Evolutionary conservation across 176 grass and related monocot species (phyloP), one percentile per base, ranked within the genome.

Genomic region (Aegilops umbellulata): DNA sequence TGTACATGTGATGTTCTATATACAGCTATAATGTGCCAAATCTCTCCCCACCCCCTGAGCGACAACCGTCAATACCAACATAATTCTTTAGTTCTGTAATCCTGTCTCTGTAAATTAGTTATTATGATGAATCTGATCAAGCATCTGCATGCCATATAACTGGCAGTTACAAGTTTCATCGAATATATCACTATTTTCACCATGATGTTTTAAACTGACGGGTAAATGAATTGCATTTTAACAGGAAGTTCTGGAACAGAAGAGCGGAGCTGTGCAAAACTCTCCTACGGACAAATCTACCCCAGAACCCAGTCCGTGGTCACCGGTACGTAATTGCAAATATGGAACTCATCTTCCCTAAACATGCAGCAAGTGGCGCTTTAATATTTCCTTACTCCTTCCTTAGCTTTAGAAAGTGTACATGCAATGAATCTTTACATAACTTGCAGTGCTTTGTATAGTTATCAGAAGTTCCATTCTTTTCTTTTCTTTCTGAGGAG

Each of bases 191-290:
- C 25, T 30, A 76, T 72, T 51, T 60, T 47, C 69, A 27, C 5
- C 53, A 79, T 9, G 19, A 38, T 57, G 8, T 29, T 58, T 69
- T 11, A 9, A 65, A n/a, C 67, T 83, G n/a, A 78, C 16, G 41
- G 25, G 60, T 35, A 53, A 7, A 19, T 53, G 49, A 75, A 46
- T 66, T 39, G 46, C 72, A 49, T 80, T 81, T 74, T 60, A 68
- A 83, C 91, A 95, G 96, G 93, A 98, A 74, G 91, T 94, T 90
- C 47, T 98, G 81, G 91, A 91, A 79, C 75, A 87, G 79, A 94
- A 95, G 88, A 93, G 89, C 73, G 93, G 89, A 5, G 73, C 88
- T 51, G 95, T 95, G 81, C 93, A 98, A 88, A 92, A 98, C 87
- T 98, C 91, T 80, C 95, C 93, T 83, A 90, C 88, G 2, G 93